These are phyloP conservation scores for Debaryomycetaceae sp. DNA, from an alignment of 1,139 yeast species.

Conservation along the genomic window DNA sequence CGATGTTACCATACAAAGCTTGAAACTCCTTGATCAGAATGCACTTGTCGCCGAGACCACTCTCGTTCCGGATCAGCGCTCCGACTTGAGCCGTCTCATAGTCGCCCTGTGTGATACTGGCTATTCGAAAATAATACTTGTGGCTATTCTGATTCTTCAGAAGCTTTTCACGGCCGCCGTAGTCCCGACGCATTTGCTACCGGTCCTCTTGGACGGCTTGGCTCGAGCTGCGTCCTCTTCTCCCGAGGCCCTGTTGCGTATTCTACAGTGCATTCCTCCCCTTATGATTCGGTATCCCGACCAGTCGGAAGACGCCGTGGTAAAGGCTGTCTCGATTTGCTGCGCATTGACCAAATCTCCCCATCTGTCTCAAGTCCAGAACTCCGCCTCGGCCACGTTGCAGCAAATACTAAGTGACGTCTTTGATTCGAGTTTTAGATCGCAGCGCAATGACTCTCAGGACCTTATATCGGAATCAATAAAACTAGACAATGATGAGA, in stretches of 20 bases:
- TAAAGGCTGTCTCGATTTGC: conserved; percentile 58
- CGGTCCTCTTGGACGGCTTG: conserved; percentile 51
- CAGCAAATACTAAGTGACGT: conserved; percentile 73
- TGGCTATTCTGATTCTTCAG: conserved; percentile 27
- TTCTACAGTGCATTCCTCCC: conserved; percentile 76
- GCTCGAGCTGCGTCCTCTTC: conserved; percentile 68
- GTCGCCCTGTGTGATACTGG: conserved; percentile 62
- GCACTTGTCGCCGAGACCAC: conserved; percentile 9
- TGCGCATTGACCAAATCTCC: conserved; percentile 59
- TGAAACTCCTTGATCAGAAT: conserved; percentile 20
- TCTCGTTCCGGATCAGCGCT: conserved; percentile 23
- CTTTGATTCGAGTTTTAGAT: conserved; percentile 42
- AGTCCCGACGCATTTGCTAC: conserved; percentile 42
- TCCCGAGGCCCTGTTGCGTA: conserved; percentile 73
- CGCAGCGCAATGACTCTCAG: conserved; percentile 2
- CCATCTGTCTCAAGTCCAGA: conserved; percentile 69
- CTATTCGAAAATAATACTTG: conserved; percentile 60
- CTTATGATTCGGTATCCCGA: conserved; percentile 54
- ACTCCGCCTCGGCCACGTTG: conserved; percentile 87
- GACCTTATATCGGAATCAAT: conserved; percentile 11
- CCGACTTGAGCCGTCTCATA: conserved; percentile 59
- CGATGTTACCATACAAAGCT: conserved; percentile 44
- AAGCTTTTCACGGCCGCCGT: conserved; percentile 6
- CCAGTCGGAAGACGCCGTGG: conserved; percentile 46
- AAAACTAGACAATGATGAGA: conserved; percentile 32